Percentiles rank a stretch among this genome's conserved stretches.
phyloP scores from a whole-genome alignment of 2,329 filamentous ascomycete species.

The Ascosphaera pollenicola region DNA sequence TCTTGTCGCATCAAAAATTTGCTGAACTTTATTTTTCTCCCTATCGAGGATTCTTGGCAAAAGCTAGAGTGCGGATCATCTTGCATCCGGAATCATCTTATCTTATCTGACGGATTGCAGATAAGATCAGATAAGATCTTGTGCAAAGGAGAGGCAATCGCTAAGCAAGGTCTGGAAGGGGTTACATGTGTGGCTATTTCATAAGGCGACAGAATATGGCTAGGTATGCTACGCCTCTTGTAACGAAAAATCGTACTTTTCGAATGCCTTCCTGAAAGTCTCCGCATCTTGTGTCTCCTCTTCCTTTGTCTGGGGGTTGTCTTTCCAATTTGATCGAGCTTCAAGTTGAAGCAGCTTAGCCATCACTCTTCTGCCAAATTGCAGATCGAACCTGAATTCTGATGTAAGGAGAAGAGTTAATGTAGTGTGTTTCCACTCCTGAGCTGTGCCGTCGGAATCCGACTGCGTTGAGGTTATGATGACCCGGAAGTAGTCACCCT shows the following conservation, averaged over 20 bases:
- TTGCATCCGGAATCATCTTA: slow-evolving; percentile 1
- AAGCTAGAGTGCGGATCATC: too few relatives aligned
- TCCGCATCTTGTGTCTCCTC: slow-evolving; percentile 64
- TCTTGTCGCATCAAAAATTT: too few relatives aligned
- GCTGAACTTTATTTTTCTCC: too few relatives aligned
- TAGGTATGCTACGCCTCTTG: slow-evolving; percentile 8
- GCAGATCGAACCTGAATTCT: slow-evolving; percentile 62
- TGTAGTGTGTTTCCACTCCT: slow-evolving; percentile 23
- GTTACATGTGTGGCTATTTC: too few relatives aligned
- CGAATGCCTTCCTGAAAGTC: slow-evolving; percentile 61
- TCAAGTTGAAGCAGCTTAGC: slow-evolving; percentile 73
- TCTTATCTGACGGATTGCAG: slow-evolving; percentile 1
- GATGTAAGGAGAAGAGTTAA: slow-evolving; percentile 53
- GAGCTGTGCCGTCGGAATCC: slow-evolving; percentile 1
- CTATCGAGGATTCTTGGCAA: too few relatives aligned
- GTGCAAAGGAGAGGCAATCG: neutral
- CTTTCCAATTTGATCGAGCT: slow-evolving; percentile 59
- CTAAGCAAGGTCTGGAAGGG: too few relatives aligned
- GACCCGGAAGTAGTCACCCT: slow-evolving; percentile 52
- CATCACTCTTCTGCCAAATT: slow-evolving; percentile 72
- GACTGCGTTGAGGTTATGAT: slow-evolving; percentile 31
- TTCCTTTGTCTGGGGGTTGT: slow-evolving; percentile 52
- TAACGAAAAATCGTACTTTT: slow-evolving; percentile 64
- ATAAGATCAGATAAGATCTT: neutral
- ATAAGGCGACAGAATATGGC: neutral